Percentiles rank a stretch among this genome's conserved stretches.
phyloP scores from a whole-genome alignment of 1,284 basidiomycete genomes.

The Leccinum ponderosum region DNA sequence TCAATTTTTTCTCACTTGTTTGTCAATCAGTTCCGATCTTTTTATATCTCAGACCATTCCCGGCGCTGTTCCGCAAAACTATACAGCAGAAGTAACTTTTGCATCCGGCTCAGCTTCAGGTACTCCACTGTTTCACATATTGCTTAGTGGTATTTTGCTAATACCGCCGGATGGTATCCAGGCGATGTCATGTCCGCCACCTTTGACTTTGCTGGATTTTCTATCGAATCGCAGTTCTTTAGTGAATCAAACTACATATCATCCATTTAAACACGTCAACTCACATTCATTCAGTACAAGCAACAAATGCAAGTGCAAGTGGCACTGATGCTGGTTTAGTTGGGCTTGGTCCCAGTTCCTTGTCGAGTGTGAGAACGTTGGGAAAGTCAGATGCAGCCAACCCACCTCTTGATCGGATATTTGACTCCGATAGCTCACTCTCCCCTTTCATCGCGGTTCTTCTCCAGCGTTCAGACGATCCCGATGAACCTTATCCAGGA shows the following conservation, averaged over 20 bases:
- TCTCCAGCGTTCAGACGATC: constrained; percentile 47
- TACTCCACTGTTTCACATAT: neutral
- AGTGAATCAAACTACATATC: constrained; percentile 41
- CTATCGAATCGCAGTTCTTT: constrained; percentile 60
- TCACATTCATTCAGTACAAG: constrained; percentile 14
- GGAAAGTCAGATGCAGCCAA: constrained; percentile 38
- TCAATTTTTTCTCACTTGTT: neutral
- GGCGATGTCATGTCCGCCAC: constrained; percentile 55
- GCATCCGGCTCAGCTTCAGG: constrained; percentile 25
- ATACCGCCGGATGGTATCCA: constrained; percentile 3
- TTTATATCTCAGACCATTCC: constrained; percentile 25
- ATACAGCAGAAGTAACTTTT: constrained; percentile 10
- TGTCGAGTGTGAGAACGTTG: constrained; percentile 31
- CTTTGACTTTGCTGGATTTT: constrained; percentile 55
- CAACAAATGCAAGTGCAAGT: constrained; percentile 29
- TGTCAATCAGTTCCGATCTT: constrained; percentile 26
- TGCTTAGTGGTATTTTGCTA: neutral
- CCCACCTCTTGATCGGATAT: constrained; percentile 63
- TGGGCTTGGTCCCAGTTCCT: constrained; percentile 52
- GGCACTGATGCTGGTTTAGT: constrained; percentile 41
- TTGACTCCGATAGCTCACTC: constrained; percentile 53
- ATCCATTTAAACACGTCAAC: neutral
- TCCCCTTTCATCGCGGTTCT: constrained; percentile 59
- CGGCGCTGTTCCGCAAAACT: constrained; percentile 16
- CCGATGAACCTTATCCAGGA: constrained; percentile 44